Conservation (phyloP, 1,284 basidiomycete genomes). For the Ceratobasidium papillatum region DNA sequence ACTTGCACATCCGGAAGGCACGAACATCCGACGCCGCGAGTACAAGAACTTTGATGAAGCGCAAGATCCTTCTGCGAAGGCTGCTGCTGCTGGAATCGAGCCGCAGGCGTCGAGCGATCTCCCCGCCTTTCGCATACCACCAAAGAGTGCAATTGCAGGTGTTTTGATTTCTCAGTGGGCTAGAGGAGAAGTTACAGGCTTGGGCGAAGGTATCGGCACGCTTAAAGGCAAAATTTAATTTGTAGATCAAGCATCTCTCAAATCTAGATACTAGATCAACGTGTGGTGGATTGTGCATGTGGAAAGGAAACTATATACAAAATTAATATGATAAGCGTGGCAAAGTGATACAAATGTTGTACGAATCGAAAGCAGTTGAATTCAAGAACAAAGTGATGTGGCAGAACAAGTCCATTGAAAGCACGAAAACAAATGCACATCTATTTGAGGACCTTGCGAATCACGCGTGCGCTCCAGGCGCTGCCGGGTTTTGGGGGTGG, state of each 20-base stretch:
- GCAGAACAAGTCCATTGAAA: constrained; percentile 2
- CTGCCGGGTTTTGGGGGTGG: constrained; percentile 6
- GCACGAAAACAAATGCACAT: constrained; percentile 24
- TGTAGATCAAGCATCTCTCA: background rate
- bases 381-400: constrained; percentile 14
- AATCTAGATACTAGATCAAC: background rate
- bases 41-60: constrained; percentile 64
- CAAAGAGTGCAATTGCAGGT: constrained; percentile 73
- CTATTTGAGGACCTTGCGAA: constrained; percentile 33
- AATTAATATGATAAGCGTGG: background rate
- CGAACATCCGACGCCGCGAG: constrained; percentile 65
- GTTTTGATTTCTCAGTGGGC: constrained; percentile 75
- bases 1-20: constrained; percentile 65
- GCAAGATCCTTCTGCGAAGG: constrained; percentile 48
- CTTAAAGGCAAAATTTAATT: constrained; percentile 36
- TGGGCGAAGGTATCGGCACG: constrained; percentile 2
- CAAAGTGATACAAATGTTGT: constrained; percentile 14
- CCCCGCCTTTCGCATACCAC: constrained; percentile 71
- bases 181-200: constrained; percentile 53
- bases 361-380: background rate
- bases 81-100: constrained; percentile 50
- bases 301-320: background rate
- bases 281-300: background rate
- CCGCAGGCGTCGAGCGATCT: constrained; percentile 51
- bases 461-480: constrained; percentile 32